A percentile compares a stretch with the other conserved stretches of the same genome.
Conservation (phyloP, 202 grass and related monocot genomes). For the Zoysia matrella region DNA sequence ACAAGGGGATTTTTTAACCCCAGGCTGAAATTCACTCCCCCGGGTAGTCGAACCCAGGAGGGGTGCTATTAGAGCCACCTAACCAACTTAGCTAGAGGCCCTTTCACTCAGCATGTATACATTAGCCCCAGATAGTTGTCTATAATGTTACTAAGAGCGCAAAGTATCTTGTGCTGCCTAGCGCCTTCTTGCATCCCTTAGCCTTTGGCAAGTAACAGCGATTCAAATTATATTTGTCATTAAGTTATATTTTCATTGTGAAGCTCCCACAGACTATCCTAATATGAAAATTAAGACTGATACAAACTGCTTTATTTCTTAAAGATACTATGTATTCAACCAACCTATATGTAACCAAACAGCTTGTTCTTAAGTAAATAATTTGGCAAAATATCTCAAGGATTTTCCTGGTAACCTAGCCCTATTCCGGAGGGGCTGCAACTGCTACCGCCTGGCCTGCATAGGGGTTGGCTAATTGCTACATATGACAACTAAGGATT, state of each 20-base stretch:
- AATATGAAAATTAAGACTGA: background rate
- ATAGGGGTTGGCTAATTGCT: conserved; percentile 6
- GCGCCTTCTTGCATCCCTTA: conserved; percentile 4
- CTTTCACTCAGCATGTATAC: background rate
- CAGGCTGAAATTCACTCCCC: no score
- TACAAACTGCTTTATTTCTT: conserved; percentile 15
- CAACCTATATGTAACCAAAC: background rate
- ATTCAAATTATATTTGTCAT: background rate
- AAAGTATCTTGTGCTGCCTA: conserved; percentile 8
- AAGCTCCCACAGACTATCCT: background rate
- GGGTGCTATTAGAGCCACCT: no score
- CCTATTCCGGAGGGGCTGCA: background rate
- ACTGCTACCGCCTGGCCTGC: background rate
- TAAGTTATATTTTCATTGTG: background rate
- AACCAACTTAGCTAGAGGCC: no score
- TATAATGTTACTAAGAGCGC: background rate
- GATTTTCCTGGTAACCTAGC: background rate
- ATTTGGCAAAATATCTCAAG: background rate
- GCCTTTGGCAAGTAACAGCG: background rate
- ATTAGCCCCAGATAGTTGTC: conserved; percentile 5
- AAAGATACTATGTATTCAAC: conserved; percentile 10
- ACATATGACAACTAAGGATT: background rate
- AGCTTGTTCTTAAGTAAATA: background rate
- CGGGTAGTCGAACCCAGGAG: no score
- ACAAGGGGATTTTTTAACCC: no score